These are phyloP conservation scores for Amorphotheca resinae DNA, from an alignment of 495 filamentous ascomycete genomes.

Conservation along the genomic window DNA sequence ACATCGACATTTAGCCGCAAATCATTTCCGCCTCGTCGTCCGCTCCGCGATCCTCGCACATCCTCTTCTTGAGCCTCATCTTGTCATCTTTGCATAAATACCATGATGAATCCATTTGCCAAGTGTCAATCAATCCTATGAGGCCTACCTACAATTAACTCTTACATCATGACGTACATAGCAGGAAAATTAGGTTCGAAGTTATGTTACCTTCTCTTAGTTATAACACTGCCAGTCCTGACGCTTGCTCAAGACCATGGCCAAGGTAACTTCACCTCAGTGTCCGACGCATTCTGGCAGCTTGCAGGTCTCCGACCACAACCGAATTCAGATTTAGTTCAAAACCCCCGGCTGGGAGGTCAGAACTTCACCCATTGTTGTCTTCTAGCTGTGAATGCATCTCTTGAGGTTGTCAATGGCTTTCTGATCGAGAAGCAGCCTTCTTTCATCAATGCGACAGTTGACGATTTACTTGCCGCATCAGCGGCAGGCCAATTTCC, in stretches of 20 bases:
- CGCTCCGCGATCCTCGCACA: no score
- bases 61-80: no score
- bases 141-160: no score
- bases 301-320: constrained; percentile 4
- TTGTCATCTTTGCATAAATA: no score
- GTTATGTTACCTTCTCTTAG: not conserved
- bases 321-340: not conserved
- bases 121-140: no score
- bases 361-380: constrained; percentile 16
- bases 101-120: no score
- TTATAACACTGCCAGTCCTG: not conserved
- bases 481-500: constrained; percentile 20
- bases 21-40: no score
- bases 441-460: not conserved
- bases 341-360: not conserved
- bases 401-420: constrained; percentile 1
- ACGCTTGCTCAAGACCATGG: not conserved
- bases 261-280: constrained; percentile 9
- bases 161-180: not conserved
- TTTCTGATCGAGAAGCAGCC: not conserved
- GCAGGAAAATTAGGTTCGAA: not conserved
- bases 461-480: constrained; percentile 3
- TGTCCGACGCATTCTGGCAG: constrained; percentile 11
- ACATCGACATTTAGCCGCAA: no score
- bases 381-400: constrained; percentile 10